A percentile compares a stretch with the other conserved stretches of the same genome.
These are phyloP conservation scores for Dichomitus squalens DNA, from an alignment of 1,284 basidiomycete genomes.

Conservation along the genomic window DNA sequence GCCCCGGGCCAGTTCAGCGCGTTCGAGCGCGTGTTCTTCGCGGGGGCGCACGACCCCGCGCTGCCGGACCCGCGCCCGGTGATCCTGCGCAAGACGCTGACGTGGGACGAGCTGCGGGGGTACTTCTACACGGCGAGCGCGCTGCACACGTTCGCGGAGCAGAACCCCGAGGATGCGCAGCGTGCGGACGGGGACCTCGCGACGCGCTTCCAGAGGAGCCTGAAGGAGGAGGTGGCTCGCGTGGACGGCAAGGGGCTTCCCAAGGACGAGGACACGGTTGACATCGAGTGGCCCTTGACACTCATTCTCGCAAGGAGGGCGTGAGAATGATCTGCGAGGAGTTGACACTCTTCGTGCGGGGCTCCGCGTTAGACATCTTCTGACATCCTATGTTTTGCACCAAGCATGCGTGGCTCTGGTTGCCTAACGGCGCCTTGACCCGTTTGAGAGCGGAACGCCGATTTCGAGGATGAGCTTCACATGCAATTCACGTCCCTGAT, in stretches of 20 bases:
- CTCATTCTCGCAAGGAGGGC: conserved; percentile 52
- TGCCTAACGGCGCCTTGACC: background rate
- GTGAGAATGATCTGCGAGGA: conserved; percentile 9
- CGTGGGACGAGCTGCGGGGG: conserved; percentile 62
- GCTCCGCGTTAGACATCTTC: background rate
- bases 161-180: conserved; percentile 59
- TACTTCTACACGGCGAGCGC: conserved; percentile 79
- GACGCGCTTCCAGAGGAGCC: conserved; percentile 56
- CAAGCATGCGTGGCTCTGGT: background rate
- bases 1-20: conserved; percentile 39
- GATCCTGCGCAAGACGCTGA: conserved; percentile 63
- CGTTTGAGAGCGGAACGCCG: too few species aligned
- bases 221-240: conserved; percentile 48
- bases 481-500: too few species aligned
- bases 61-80: conserved; percentile 50
- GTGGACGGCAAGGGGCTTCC: conserved; percentile 35
- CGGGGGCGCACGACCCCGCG: conserved; percentile 49
- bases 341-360: background rate
- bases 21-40: conserved; percentile 57
- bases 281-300: conserved; percentile 76
- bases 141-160: conserved; percentile 70
- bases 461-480: too few species aligned
- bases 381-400: background rate
- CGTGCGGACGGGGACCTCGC: conserved; percentile 62
- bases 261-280: conserved; percentile 48